Evolutionary conservation across 495 filamentous ascomycete species (phyloP), one percentile per base, ranked within the genome.

Genomic region (Tricharina praecox): DNA sequence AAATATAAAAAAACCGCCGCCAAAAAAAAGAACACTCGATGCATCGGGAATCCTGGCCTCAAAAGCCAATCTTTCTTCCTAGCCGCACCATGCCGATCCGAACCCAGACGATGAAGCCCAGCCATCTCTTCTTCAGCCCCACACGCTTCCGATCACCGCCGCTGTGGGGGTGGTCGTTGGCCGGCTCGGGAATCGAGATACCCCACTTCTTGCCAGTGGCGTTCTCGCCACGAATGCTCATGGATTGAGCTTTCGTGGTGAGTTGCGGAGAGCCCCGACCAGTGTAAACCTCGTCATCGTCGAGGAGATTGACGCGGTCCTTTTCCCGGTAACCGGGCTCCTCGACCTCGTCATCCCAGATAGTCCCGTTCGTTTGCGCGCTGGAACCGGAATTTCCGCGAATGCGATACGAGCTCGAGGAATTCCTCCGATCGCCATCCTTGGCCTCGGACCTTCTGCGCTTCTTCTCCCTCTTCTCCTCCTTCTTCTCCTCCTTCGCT

Each of bases 401-500:
- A 7, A 40, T 55, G 33, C 56, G 55, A 15, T 50, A 41, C 13
- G 51, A 55, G 36, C 48, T 59, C 39, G 45, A 45, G 46, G 56
- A 59, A 23, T 46, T 53, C 16, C 54, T 53, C 34, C 55, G 47
- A 39, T 59, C 56, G 26, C 50, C 55, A 15, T 51, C 55, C 51
- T 59, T 59, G 4, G 56, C 53, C 20, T 61, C 58, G 13, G 53
- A 56, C 26, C 53, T 45, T 23, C 58, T 51, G 20, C 52, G 37
- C 32, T 61, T 61, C 26, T 55, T 46, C 45, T 61, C 58, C 33
- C 58, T 38, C 49, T 61, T 61, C 42, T 61, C 58, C 40, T 61
- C 58, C 30, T 61, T 61, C 37, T 57, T 60, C 36, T 61, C 58
- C 26, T 61, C 57, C 54, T 61, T 61, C 11, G 53, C 53, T 26